Base-by-base conservation (phyloP, 495 filamentous ascomycete species). In the Bryoglossum gracile region DNA sequence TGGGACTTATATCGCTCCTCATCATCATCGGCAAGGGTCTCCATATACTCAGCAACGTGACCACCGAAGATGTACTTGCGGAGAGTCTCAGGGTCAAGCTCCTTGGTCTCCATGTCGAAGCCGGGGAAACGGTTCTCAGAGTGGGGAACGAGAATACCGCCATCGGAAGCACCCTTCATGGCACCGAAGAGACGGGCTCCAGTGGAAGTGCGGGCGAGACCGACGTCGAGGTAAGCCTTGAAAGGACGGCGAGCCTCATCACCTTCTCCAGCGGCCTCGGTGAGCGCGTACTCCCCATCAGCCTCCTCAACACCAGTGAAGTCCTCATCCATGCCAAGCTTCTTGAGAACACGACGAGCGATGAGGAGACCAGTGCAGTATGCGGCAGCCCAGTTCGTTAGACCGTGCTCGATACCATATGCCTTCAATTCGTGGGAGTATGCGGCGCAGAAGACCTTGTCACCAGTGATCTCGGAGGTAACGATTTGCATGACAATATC, bases 41-140 rank as follows among this genome's bases (percentile, higher is more conserved):
- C 92, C 92, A 99, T 99, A 80, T 97, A 99, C 81, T 99, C 92
- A 53, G 89, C 87, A 56, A 99, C 84, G 80, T 99, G 92, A 43
- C 92, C 90, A 66, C 81, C 94, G 66, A 89, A 86, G 80, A 99
- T 99, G 83, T 99, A 97, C 78, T 91, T 95, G 78, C 90, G 86
- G 64, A 99, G 84, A 53, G 80, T 84, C 68, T 99, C 92, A 59
- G 90, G 82, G 59, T 99, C 92, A 61, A 99, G 87, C 78, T 96
- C 83, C 80, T 99, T 88, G 61, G 72, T 68, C 77, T 99, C 92
- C 25, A 95, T 84, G 65, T 99, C 92, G 82, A 73, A 99, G 65
- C 92, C 92, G 63, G 92, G 92, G 86, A 97, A 99, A 63, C 92
- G 89, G 74, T 87, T 95, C 78, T 95, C 89, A 56, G 89, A 95